Base-by-base conservation (phyloP, 1,139 yeast genomes). In the Candida frijolesensis region DNA sequence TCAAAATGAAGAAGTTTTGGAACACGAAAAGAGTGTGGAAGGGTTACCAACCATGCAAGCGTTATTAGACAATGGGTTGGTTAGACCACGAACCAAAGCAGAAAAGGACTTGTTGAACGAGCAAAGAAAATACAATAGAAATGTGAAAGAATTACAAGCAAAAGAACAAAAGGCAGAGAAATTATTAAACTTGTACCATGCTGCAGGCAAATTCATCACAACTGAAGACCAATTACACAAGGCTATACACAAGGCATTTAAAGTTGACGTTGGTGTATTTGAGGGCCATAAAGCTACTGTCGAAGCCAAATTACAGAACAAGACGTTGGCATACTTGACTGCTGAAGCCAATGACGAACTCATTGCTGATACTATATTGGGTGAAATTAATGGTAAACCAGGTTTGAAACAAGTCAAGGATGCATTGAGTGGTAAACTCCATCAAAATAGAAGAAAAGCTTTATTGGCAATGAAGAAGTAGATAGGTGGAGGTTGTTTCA, bases 1-100 rank as follows among this genome's bases (percentile, higher is more conserved):
- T 44, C 67, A 65, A 55, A 68, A 59, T 46, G 53, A 55, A 37
- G 60, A 69, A 51, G 60, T 66, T 48, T 57, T 66, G 60, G 55
- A 71, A 59, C 65, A 74, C 51, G 76, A 72, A 56, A 72, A 84
- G 5, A 77, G 74, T 52, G 78, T 87, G 60, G 88, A 96, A 1
- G 89, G 96, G 1, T 76, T 89, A 48, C 97, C 97, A 44, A 88
- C 96, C 2, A 76, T 91, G 55, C 92, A 87, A 60, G 76, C 82
- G 41, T 77, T 86, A 57, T 72, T 87, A 56, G 66, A 80, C 37
- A 89, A 89, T 2, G 88, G 92, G 15, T 71, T 90, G 54, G 81
- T 91, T 75, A 79, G 87, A 63, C 80, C 72, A 48, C 79, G 97
- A 66, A 86, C 96, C 0, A 74, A 72, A 34, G 91, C 84, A 60